Base-by-base conservation (phyloP, 345 rosid genomes). In the Punica granatum region DNA sequence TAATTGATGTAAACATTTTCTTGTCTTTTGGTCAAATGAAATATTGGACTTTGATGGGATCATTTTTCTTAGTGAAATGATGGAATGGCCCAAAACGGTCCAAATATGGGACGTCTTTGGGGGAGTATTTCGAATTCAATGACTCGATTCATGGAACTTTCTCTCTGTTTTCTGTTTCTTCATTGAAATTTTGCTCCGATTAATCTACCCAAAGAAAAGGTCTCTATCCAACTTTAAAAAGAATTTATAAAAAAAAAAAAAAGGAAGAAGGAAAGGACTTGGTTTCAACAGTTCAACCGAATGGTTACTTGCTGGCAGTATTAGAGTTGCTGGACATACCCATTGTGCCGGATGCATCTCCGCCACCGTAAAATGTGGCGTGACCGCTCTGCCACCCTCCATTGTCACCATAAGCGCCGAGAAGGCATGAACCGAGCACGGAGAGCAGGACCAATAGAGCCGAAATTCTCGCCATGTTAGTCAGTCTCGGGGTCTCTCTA, bases 341-440 rank as follows among this genome's bases (percentile, higher is more conserved):
- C 92, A 89, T 89, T 48, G 96, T 89, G 79, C 92, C 90, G 35
- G 92, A 81, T 32, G 96, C 96, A 37, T 89, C 96, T 0, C 85
- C 90, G 1, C 92, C 96, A 7, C 96, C 96, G 66, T 89, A 89
- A 73, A 89, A 89, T 15, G 96, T 89, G 54, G 92, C 96, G 60
- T 87, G 92, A 3, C 81, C 90, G 25, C 84, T 30, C 70, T 83
- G 67, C 96, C 98, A 90, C 4, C 90, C 94, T 3, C 90, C 92
- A 53, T 68, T 42, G 76, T 88, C 89, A 9, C 78, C 94, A 54
- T 23, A 75, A 73, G 78, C 42, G n/a, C 64, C 79, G 16, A 39
- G 70, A 36, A 88, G 51, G 75, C 76, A 78, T 3, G 78, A 43
- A 30, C 53, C 12, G 70, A 87, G 68, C 63, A 30, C 64, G 21